A percentile compares a stretch with the other conserved stretches of the same genome.
Evolutionary conservation across 2,329 filamentous ascomycete species (phyloP).

Genomic region (Fusarium ambrosium): DNA sequence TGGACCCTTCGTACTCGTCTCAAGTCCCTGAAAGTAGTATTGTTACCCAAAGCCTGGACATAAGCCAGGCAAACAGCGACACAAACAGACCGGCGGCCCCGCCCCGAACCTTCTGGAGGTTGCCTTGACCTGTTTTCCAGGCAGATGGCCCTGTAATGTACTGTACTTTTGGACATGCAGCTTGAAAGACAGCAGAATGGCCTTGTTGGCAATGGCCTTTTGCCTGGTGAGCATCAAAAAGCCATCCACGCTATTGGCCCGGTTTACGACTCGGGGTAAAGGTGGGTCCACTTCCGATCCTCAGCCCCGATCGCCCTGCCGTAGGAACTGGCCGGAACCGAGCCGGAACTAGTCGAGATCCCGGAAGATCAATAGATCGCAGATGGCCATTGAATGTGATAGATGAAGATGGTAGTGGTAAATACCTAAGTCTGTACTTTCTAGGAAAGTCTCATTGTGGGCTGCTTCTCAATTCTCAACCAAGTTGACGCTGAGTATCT

Average conservation of each 20-base stretch:
- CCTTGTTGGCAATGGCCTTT: neutral
- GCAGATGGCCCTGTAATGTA: neutral
- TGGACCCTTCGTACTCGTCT: neutral
- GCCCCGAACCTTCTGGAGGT: neutral
- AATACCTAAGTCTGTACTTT: neutral
- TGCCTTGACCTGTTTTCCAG: neutral
- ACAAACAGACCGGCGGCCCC: neutral
- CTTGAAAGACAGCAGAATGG: neutral
- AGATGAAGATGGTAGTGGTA: neutral
- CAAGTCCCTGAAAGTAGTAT: neutral
- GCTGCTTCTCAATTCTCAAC: too few species aligned
- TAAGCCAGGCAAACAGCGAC: neutral
- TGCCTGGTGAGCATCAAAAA: neutral
- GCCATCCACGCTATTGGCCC: slow-evolving; percentile 17
- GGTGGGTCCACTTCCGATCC: neutral
- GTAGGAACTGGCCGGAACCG: neutral
- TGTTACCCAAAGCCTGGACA: slow-evolving; percentile 5
- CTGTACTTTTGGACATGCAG: neutral
- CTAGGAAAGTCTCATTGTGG: neutral
- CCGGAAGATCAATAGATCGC: neutral
- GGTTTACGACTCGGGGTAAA: neutral
- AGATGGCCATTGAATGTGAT: neutral
- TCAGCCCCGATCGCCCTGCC: neutral
- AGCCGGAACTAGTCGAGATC: neutral
- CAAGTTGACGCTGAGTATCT: neutral